phyloP scores from a whole-genome alignment of 2,329 filamentous ascomycete genomes.

The Didymosphaeria variabile region DNA sequence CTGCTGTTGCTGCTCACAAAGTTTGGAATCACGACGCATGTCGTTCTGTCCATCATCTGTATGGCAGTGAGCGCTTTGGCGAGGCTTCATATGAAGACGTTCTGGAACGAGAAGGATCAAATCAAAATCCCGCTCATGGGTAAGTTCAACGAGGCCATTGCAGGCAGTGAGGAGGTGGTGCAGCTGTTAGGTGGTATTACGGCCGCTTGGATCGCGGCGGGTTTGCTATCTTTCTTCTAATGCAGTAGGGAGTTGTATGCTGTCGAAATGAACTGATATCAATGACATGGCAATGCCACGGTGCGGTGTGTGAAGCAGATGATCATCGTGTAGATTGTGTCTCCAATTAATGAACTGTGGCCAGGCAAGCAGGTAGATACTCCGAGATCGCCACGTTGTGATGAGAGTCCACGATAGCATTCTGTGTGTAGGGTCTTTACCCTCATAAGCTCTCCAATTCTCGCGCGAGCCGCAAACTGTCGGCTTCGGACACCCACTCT shows the following conservation, averaged over 20 bases:
- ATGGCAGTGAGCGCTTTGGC: slow-evolving; percentile 26
- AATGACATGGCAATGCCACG: background rate
- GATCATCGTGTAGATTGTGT: background rate
- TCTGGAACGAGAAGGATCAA: slow-evolving; percentile 46
- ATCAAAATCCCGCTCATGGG: slow-evolving; percentile 46
- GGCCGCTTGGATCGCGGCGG: slow-evolving; percentile 34
- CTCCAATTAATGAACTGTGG: background rate
- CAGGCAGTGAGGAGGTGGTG: slow-evolving; percentile 41
- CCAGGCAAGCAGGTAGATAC: background rate
- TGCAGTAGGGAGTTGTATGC: background rate
- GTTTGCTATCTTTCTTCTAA: slow-evolving; percentile 27
- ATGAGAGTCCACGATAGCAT: background rate
- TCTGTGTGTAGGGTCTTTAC: background rate
- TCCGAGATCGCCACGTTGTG: no score
- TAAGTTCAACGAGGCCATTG: slow-evolving; percentile 49
- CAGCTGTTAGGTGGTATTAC: slow-evolving; percentile 28
- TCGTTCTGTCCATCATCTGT: slow-evolving; percentile 21
- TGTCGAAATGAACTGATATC: background rate
- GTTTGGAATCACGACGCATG: slow-evolving; percentile 8
- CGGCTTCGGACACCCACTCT: slow-evolving; percentile 74
- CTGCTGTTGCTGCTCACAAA: slow-evolving; percentile 5
- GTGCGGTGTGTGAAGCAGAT: background rate
- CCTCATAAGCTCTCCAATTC: slow-evolving; percentile 33
- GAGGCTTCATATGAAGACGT: slow-evolving; percentile 39
- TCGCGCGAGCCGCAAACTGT: slow-evolving; percentile 40